Evolutionary conservation across 2,329 filamentous ascomycete genomes (phyloP).

Genomic region (Fusarium bactridioides): DNA sequence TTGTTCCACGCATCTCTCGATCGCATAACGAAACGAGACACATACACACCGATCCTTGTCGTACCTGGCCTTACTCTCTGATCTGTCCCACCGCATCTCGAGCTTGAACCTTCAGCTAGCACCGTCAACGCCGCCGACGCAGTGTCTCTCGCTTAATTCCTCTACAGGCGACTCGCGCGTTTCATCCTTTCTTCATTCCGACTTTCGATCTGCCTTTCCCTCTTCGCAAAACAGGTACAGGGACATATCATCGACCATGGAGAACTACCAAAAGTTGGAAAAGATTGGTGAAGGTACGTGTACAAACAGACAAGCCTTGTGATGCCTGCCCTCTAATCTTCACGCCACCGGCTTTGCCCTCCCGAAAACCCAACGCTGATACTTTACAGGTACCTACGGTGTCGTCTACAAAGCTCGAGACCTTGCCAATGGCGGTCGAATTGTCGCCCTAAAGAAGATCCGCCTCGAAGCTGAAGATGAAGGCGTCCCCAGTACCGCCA

Average conservation of each 20-base stretch:
- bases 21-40: conserved; percentile 11
- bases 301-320: neutral
- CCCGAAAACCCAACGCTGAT: neutral
- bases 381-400: conserved; percentile 79
- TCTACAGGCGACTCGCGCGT: conserved; percentile 8
- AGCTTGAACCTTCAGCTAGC: neutral
- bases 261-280: conserved; percentile 96
- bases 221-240: conserved; percentile 7
- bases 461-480: conserved; percentile 95
- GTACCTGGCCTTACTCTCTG: neutral
- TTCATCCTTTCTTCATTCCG: conserved; percentile 12
- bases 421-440: conserved; percentile 80
- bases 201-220: conserved; percentile 7
- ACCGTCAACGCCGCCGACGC: conserved; percentile 24
- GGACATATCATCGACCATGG: conserved; percentile 63
- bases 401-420: conserved; percentile 95
- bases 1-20: neutral
- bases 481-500: conserved; percentile 89
- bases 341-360: neutral
- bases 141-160: conserved; percentile 25
- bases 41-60: conserved; percentile 8
- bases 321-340: neutral
- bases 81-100: neutral
- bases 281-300: conserved; percentile 91
- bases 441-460: conserved; percentile 95